Conservation (phyloP, 208 protist genomes). For the Entamoeba histolytica region DNA sequence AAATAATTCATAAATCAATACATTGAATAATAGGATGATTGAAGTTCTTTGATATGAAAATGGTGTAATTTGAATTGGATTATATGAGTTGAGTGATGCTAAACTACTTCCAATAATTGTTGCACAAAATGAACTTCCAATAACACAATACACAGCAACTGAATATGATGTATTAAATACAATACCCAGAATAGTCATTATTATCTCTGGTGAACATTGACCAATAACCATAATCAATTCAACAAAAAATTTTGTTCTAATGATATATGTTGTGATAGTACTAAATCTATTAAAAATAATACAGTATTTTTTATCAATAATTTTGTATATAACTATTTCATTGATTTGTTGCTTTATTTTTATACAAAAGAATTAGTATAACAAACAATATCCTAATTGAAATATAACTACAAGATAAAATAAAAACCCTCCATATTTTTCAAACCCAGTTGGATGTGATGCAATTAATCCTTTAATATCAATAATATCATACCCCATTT, state of each 20-base stretch:
- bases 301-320: no score
- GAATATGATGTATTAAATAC: neutral
- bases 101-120: neutral
- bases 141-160: neutral
- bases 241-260: neutral
- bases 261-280: neutral
- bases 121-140: neutral
- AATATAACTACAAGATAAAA: neutral
- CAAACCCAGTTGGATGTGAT: neutral
- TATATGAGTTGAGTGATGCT: neutral
- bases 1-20: neutral
- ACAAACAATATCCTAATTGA: neutral
- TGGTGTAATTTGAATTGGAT: neutral
- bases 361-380: neutral
- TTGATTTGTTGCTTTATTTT: no score
- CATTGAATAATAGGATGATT: neutral
- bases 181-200: neutral
- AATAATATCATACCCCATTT: no score
- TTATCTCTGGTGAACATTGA: neutral
- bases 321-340: no score
- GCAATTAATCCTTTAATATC: no score
- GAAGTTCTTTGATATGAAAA: neutral
- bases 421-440: neutral
- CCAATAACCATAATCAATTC: neutral
- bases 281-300: neutral